Conservation (phyloP, 2,329 filamentous ascomycete genomes). For the Pseudogymnoascus sp. region DNA sequence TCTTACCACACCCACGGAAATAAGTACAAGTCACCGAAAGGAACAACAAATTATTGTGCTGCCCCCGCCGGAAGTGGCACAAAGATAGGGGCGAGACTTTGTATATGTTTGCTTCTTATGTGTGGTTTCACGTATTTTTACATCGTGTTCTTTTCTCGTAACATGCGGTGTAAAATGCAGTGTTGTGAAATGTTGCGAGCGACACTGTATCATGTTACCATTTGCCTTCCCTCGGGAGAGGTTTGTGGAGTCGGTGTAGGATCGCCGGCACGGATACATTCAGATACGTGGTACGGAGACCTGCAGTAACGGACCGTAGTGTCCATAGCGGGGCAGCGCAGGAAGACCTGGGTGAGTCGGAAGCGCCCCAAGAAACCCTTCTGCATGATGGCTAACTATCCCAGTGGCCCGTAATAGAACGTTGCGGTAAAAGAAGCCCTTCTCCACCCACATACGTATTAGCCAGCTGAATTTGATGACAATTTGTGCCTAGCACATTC, state of each 20-base stretch:
- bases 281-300: slow-evolving; percentile 5
- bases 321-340: slow-evolving; percentile 3
- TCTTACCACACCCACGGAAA: slow-evolving; percentile 4
- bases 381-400: slow-evolving; percentile 1
- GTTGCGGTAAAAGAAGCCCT: slow-evolving; percentile 3
- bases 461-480: background rate
- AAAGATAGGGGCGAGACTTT: background rate
- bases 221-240: slow-evolving; percentile 1
- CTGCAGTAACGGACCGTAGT: slow-evolving; percentile 8
- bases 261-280: slow-evolving; percentile 5
- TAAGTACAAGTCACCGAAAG: slow-evolving; percentile 6
- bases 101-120: slow-evolving; percentile 1
- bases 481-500: background rate
- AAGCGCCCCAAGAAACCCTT: slow-evolving; percentile 2
- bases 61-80: background rate
- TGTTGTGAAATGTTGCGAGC: background rate
- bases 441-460: slow-evolving; percentile 9
- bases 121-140: slow-evolving; percentile 5
- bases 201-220: background rate
- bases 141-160: background rate
- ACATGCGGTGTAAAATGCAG: slow-evolving; percentile 1
- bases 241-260: slow-evolving; percentile 6
- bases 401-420: slow-evolving; percentile 3
- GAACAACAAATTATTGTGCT: slow-evolving; percentile 9
- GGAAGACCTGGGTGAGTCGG: slow-evolving; percentile 6